Percentiles rank a stretch among this genome's conserved stretches.
phyloP scores from a whole-genome alignment of 352 stramenopile genomes.

The Phytophthora sp. region DNA sequence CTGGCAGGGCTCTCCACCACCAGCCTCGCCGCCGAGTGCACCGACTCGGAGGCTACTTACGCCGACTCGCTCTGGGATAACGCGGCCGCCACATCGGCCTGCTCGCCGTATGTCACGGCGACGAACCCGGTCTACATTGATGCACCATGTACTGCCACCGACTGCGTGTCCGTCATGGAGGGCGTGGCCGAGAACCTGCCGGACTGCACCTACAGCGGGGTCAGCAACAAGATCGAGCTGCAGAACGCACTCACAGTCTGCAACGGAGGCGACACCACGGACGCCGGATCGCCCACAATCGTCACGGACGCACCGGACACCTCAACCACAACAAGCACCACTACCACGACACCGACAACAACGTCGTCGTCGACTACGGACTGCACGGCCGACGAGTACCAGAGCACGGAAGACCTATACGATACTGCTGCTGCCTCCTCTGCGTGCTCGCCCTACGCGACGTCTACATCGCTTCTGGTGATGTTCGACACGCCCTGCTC shows the following conservation, averaged over 20 bases:
- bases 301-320: neutral
- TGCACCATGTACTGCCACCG: conserved; percentile 14
- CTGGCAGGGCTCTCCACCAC: neutral
- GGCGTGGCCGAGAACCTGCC: conserved; percentile 11
- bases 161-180: conserved; percentile 21
- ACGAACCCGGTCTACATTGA: conserved; percentile 16
- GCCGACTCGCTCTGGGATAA: conserved; percentile 9
- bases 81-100: conserved; percentile 15
- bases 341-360: conserved; percentile 5
- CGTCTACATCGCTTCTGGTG: conserved; percentile 4
- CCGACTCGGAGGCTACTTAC: conserved; percentile 6
- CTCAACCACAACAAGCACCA: neutral
- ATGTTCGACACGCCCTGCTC: conserved; percentile 27
- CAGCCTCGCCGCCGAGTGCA: conserved; percentile 16
- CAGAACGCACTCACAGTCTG: conserved; percentile 19
- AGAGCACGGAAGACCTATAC: conserved; percentile 19
- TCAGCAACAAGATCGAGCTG: conserved; percentile 32
- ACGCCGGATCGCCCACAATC: conserved; percentile 6
- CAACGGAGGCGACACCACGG: neutral
- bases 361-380: conserved; percentile 23
- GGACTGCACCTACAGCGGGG: conserved; percentile 21
- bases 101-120: conserved; percentile 11
- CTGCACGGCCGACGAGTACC: conserved; percentile 16
- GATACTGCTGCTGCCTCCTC: conserved; percentile 16
- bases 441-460: conserved; percentile 22